Percentiles rank a stretch among this genome's conserved stretches.
phyloP scores from a whole-genome alignment of 345 rosid genomes.

The Arabis alpina region DNA sequence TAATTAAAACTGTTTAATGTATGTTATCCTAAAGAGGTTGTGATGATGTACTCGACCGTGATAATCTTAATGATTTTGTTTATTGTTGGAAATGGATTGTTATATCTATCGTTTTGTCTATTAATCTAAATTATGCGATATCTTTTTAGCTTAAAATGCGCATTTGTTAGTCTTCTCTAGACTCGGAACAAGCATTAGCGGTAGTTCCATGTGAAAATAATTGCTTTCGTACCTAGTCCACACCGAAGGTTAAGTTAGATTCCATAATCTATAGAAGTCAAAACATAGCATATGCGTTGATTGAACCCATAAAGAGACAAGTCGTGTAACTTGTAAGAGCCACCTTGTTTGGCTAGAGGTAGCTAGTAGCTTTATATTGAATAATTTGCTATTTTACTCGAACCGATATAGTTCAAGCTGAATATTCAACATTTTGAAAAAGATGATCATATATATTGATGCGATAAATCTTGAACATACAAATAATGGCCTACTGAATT shows the following conservation, averaged over 20 bases:
- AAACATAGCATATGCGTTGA: not conserved
- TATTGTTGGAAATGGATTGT: not conserved
- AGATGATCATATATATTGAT: not conserved
- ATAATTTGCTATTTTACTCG: too few relatives aligned
- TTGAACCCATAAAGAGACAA: not conserved
- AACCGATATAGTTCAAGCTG: not conserved
- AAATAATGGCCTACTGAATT: conserved; percentile 5
- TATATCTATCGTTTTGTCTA: not conserved
- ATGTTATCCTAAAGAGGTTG: conserved; percentile 16
- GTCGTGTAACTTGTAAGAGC: not conserved
- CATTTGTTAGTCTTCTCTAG: not conserved
- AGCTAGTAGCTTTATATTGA: not conserved
- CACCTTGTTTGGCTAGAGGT: not conserved
- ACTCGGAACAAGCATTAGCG: too few relatives aligned
- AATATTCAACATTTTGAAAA: not conserved
- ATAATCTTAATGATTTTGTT: conserved; percentile 18
- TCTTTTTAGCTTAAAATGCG: not conserved
- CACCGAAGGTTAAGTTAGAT: too few relatives aligned
- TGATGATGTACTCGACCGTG: conserved; percentile 19
- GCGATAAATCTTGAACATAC: not conserved
- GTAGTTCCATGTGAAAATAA: too few relatives aligned
- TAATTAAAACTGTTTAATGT: conserved; percentile 4
- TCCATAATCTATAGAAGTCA: too few relatives aligned
- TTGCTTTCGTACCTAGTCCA: too few relatives aligned
- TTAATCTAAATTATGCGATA: not conserved